Evolutionary conservation across 768 basidiomycete genomes (phyloP).

Genomic region (Trametopsis cervina): DNA sequence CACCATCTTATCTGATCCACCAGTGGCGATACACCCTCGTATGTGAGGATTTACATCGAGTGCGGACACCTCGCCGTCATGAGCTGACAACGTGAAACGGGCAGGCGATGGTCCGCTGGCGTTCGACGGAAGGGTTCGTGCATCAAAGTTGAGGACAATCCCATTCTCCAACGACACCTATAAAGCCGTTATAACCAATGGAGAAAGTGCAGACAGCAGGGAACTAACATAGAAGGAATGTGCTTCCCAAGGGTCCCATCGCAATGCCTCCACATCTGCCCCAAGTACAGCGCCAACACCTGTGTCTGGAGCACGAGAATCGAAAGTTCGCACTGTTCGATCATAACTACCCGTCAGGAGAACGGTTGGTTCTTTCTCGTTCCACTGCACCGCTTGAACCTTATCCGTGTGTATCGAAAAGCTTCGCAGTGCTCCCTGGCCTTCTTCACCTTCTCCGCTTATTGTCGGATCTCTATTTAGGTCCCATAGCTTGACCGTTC

Average conservation of each 20-base stretch:
- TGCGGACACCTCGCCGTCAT: conserved; percentile 84
- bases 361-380: conserved; percentile 79
- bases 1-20: conserved; percentile 91
- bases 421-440: conserved; percentile 67
- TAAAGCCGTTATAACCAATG: background rate
- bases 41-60: conserved; percentile 90
- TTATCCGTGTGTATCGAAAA: conserved; percentile 88
- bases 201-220: background rate
- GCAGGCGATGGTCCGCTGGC: conserved; percentile 58
- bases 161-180: conserved; percentile 96
- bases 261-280: conserved; percentile 87
- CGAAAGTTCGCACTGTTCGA: conserved; percentile 91
- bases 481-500: conserved; percentile 98
- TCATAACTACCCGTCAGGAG: conserved; percentile 92
- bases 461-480: conserved; percentile 59
- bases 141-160: conserved; percentile 87
- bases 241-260: conserved; percentile 95
- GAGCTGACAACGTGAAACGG: conserved; percentile 86
- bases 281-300: conserved; percentile 83
- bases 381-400: conserved; percentile 97
- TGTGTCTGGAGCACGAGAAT: conserved; percentile 74
- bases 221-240: conserved; percentile 76
- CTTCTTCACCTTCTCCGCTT: conserved; percentile 39
- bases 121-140: conserved; percentile 70
- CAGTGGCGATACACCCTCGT: conserved; percentile 86